Evolutionary conservation across 768 basidiomycete genomes (phyloP).

Genomic region (Ramaria rubella): DNA sequence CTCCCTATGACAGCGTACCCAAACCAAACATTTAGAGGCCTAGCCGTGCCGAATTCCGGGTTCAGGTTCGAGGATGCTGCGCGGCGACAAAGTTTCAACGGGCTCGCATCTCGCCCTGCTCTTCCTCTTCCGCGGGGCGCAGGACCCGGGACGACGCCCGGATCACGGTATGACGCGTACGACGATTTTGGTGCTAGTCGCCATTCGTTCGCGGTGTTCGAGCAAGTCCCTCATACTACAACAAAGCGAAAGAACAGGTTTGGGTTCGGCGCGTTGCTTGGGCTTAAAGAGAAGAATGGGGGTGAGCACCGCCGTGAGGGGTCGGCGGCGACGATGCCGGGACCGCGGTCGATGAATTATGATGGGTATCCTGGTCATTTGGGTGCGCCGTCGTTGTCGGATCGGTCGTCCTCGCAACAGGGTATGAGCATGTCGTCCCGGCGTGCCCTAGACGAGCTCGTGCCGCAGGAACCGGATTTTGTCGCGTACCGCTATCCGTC

Average conservation of each 20-base stretch:
- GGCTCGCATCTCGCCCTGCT: conserved; percentile 52
- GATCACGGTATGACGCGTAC: conserved; percentile 46
- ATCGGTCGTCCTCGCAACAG: conserved; percentile 28
- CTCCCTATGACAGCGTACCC: background rate
- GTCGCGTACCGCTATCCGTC: conserved; percentile 86
- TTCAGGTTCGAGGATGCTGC: conserved; percentile 11
- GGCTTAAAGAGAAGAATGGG: conserved; percentile 18
- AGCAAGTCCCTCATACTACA: conserved; percentile 10
- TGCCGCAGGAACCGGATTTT: conserved; percentile 81
- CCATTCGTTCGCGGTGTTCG: conserved; percentile 41
- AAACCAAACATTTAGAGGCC: background rate
- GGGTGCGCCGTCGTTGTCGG: background rate
- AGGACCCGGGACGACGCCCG: conserved; percentile 29
- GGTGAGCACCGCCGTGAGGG: background rate
- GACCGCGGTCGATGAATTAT: background rate
- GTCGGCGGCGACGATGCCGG: background rate
- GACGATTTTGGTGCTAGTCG: conserved; percentile 71
- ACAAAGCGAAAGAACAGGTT: conserved; percentile 70
- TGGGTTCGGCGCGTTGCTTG: conserved; percentile 59
- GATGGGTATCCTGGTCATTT: background rate
- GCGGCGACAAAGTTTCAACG: conserved; percentile 74
- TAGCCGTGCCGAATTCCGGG: background rate
- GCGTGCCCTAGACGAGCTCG: conserved; percentile 69
- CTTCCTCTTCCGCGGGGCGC: conserved; percentile 30
- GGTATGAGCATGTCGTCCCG: conserved; percentile 61